phyloP scores from a whole-genome alignment of 371 early-diverging fungal genomes.

The Zychaea mexicana region DNA sequence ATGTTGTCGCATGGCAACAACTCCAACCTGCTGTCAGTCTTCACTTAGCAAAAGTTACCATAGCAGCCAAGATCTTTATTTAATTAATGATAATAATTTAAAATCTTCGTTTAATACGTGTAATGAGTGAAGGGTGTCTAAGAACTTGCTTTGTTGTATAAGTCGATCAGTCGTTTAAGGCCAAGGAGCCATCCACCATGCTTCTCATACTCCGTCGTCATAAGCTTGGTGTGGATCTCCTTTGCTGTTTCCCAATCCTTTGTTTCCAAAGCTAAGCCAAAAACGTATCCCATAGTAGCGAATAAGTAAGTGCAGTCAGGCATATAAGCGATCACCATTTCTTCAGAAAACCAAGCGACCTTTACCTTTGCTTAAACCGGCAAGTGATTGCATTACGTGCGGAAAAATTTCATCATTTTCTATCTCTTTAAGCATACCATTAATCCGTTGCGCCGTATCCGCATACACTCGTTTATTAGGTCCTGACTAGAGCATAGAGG shows the following conservation, averaged over 20 bases:
- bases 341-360: background rate
- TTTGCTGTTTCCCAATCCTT: slow-evolving; percentile 16
- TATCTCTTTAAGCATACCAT: slow-evolving; percentile 13
- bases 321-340: background rate
- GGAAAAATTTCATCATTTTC: slow-evolving; percentile 4
- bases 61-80: no score
- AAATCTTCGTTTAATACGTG: no score
- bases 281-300: background rate
- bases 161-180: slow-evolving; percentile 23
- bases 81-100: no score
- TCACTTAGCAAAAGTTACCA: no score
- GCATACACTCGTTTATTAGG: slow-evolving; percentile 19
- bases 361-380: slow-evolving; percentile 17
- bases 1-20: no score
- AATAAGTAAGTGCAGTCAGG: background rate
- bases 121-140: no score
- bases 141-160: slow-evolving; percentile 9
- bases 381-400: slow-evolving; percentile 13
- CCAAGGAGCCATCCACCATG: slow-evolving; percentile 26
- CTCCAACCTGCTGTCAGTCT: no score
- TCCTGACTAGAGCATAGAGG: slow-evolving; percentile 13
- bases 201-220: slow-evolving; percentile 24
- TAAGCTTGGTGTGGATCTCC: slow-evolving; percentile 18
- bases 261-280: slow-evolving; percentile 13
- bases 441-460: slow-evolving; percentile 21